Evolutionary conservation across 371 early-diverging fungal genomes (phyloP), one percentile per base, ranked within the genome.

Genomic region (Mortierella sp.): DNA sequence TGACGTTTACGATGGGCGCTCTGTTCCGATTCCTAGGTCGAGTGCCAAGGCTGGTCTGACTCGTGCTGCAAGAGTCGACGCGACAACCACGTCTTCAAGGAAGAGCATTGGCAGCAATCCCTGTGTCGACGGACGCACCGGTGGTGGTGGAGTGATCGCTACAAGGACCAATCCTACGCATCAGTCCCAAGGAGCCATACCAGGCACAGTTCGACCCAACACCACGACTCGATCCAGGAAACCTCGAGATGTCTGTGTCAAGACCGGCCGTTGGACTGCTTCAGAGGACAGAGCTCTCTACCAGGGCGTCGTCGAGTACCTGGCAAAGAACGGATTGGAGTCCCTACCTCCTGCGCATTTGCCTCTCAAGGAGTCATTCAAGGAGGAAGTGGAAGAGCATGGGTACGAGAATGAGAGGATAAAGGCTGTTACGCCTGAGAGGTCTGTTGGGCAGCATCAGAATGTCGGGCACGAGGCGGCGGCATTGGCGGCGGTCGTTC

Each of bases 201-300:
- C 29, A 14, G 16, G 8, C 45, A 45, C n/a, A n/a, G n/a, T n/a
- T n/a, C n/a, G 16, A 4, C 48, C n/a, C 31, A 13, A 13, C 14
- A 5, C 4, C 16, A n/a, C 11, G 4, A n/a, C n/a, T 7, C 52
- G 55, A 3, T 55, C 55, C 24, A 55, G 55, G 31, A 29, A 29
- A 16, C 55, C 55, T 2, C 55, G 55, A 5, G 31, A 55, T 5
- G 13, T 31, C 31, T 31, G 55, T 5, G 6, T 55, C 16, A 71
- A 86, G 58, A 90, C 90, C 52, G 94, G 94, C 16, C 89, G 93
- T 48, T 94, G 94, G 94, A 87, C 91, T 29, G 80, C 85, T n/a
- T 84, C 87, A 6, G 93, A 93, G 82, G 94, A 94, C 79, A 76
- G 71, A 6, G 85, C 89, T 9, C 79, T 93, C 29, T 55, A 85